Base-by-base conservation (phyloP, 2,329 filamentous ascomycete species). In the Coniochaeta pulveracea region DNA sequence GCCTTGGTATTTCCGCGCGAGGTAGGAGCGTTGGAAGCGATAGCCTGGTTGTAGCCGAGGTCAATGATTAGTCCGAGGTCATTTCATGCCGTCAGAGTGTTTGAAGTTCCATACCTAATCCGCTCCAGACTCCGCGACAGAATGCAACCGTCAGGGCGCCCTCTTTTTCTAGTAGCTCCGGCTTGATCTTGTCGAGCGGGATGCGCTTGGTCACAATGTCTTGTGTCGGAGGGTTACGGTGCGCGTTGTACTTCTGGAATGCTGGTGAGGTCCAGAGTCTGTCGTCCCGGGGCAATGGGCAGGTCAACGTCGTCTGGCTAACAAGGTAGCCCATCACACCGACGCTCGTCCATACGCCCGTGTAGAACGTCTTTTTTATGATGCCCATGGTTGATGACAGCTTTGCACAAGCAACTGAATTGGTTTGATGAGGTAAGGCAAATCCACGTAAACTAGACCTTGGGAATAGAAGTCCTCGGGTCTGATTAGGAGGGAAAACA, bases 51-150 rank as follows among this genome's bases (percentile, higher is more conserved):
- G 17, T 11, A 34, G 14, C 17, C 32, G 26, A 12, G 23, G 32
- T 15, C 23, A n/a, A 26, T 12, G 4, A 14, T 15, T 24, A 26
- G 22, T 24, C 22, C n/a, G n/a, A 24, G 22, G 9, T 24, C 22
- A 24, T 24, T 24, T 21, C 23, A 17, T 28, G n/a, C n/a, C n/a
- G n/a, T n/a, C n/a, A n/a, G n/a, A n/a, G n/a, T n/a, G n/a, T n/a
- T n/a, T n/a, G n/a, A n/a, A n/a, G 23, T 22, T 16, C 31, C 44
- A 34, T 32, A 81, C 78, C 77, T 50, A 65, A 64, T 36, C 74
- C 76, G 40, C 69, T 67, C 78, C 72, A 85, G 31, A 81, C 57
- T 27, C 76, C 76, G 10, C 72, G 72, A 48, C 75, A 80, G 48
- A 82, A 81, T 42, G 72, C 72, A 43, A 80, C 63, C 2, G 70